Conservation (phyloP, 148 eudicot genomes). For the Camellia granthamiana region DNA sequence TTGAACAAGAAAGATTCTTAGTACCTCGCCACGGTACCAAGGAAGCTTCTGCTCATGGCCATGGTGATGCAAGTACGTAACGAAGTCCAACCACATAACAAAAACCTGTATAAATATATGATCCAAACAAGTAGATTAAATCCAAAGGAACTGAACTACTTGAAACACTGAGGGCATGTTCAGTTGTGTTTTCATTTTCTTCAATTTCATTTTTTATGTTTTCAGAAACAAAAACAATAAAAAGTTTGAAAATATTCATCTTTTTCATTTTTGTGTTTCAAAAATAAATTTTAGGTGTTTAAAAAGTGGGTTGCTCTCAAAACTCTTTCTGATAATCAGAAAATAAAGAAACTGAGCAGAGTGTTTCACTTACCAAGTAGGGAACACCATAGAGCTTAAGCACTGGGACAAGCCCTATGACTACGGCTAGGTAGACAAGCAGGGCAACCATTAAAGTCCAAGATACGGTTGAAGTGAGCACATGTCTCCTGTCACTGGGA, state of each 20-base stretch:
- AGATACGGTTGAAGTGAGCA: constrained; percentile 42
- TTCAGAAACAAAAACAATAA: too few species aligned
- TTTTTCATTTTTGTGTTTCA: too few species aligned
- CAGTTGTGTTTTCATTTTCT: too few species aligned
- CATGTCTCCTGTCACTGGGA: constrained; percentile 41
- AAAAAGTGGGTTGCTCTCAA: not conserved
- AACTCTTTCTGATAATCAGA: not conserved
- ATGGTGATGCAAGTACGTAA: constrained; percentile 57
- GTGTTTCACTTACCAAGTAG: constrained; percentile 34
- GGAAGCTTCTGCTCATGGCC: constrained; percentile 52
- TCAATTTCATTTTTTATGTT: too few species aligned
- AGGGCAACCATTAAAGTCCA: constrained; percentile 42
- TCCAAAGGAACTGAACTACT: constrained; percentile 6
- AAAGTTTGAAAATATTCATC: too few species aligned
- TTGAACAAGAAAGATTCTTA: not conserved
- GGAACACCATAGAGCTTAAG: constrained; percentile 48
- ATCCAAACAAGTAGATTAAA: constrained; percentile 8
- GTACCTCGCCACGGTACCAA: constrained; percentile 59
- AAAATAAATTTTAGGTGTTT: too few species aligned
- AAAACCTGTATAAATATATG: constrained; percentile 31
- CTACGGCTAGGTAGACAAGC: constrained; percentile 30
- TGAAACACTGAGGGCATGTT: not conserved
- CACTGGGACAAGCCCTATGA: constrained; percentile 28
- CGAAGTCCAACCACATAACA: constrained; percentile 47
- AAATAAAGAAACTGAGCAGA: not conserved